These are phyloP conservation scores for Croton setiger DNA, from an alignment of 441 rosid species.

Conservation along the genomic window DNA sequence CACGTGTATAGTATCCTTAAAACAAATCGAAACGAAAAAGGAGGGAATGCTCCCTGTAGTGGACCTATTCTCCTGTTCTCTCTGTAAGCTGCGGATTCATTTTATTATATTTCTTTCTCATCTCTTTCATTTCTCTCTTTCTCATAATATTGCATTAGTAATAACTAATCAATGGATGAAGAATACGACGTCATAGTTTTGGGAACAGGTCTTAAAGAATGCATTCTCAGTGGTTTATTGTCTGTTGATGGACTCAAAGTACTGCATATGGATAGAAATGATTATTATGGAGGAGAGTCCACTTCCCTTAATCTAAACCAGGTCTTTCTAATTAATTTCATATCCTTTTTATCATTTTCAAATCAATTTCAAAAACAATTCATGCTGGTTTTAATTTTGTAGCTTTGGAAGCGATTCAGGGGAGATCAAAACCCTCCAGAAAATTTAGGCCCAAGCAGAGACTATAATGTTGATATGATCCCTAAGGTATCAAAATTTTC, in stretches of 20 bases:
- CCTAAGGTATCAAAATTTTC: constrained; percentile 69
- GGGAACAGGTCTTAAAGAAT: constrained; percentile 77
- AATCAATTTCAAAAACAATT: no score
- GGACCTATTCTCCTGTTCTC: constrained; percentile 8
- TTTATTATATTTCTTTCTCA: not conserved
- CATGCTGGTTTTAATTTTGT: constrained; percentile 12
- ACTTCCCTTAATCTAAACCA: constrained; percentile 76
- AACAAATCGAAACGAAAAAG: constrained; percentile 7
- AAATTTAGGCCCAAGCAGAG: constrained; percentile 70
- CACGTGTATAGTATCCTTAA: not conserved
- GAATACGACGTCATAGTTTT: constrained; percentile 65
- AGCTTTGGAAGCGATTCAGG: constrained; percentile 85
- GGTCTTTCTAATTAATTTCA: no score
- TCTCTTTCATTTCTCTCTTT: not conserved
- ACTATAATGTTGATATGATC: constrained; percentile 83
- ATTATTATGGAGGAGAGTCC: constrained; percentile 84
- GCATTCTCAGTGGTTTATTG: constrained; percentile 42
- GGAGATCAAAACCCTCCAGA: constrained; percentile 60
- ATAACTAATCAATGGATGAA: constrained; percentile 46
- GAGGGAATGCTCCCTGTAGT: constrained; percentile 4
- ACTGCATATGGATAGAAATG: constrained; percentile 86
- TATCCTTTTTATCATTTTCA: no score
- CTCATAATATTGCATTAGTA: not conserved
- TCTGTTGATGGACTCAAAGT: constrained; percentile 9
- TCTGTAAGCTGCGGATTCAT: not conserved